A percentile compares a stretch with the other conserved stretches of the same genome.
Conservation (phyloP, 2,329 filamentous ascomycete genomes). For the Claviceps capensis region DNA sequence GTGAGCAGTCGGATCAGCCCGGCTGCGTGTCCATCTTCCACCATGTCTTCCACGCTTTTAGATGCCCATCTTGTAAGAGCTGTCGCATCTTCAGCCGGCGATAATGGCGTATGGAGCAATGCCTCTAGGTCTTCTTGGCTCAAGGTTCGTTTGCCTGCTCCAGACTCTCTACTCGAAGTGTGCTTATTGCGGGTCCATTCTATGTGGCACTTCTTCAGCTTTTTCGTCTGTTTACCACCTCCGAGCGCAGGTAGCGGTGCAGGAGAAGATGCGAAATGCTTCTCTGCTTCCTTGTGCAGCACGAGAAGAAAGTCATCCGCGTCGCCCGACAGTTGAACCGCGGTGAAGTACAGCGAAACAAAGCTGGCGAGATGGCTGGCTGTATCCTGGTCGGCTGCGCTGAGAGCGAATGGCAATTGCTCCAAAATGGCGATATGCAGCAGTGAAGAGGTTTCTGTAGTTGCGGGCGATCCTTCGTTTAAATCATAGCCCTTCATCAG, state of each 20-base stretch:
- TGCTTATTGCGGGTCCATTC: conserved; percentile 5
- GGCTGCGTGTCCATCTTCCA: conserved; percentile 62
- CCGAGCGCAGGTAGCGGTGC: conserved; percentile 12
- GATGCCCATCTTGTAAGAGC: conserved; percentile 52
- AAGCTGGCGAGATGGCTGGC: conserved; percentile 40
- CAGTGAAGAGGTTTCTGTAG: conserved; percentile 34
- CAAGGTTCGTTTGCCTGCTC: conserved; percentile 10
- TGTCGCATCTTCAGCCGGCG: conserved; percentile 34
- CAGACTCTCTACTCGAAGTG: not conserved
- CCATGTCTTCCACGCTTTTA: conserved; percentile 63
- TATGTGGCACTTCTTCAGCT: conserved; percentile 7
- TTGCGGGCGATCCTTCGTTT: conserved; percentile 14
- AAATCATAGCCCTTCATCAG: conserved; percentile 37
- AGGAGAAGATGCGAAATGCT: conserved; percentile 15
- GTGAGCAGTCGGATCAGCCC: conserved; percentile 62
- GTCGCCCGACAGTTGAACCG: conserved; percentile 25
- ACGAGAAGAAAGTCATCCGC: not conserved
- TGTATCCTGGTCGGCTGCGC: conserved; percentile 29
- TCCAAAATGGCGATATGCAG: conserved; percentile 58
- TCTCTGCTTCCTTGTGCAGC: conserved; percentile 16
- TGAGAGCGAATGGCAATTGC: conserved; percentile 59
- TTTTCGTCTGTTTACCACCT: conserved; percentile 8
- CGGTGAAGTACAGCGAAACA: conserved; percentile 42
- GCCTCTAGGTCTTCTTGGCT: conserved; percentile 33
- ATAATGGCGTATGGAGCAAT: conserved; percentile 35